Evolutionary conservation across 2,329 filamentous ascomycete species (phyloP), one percentile per base, ranked within the genome.

Genomic region (Sporothrix phasma): DNA sequence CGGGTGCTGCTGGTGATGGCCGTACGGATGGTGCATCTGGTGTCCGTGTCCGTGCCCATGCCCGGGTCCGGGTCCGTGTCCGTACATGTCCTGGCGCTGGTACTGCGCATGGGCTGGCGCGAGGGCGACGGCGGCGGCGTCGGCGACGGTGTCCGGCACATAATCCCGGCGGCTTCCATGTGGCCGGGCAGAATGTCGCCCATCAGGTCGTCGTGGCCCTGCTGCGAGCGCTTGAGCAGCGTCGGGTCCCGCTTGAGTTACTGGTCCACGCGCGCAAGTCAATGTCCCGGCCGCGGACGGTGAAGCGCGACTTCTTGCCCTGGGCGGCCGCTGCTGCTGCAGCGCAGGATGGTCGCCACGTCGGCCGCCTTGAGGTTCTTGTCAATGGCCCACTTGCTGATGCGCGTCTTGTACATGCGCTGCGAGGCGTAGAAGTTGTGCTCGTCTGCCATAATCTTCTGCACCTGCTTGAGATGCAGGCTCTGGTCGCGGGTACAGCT

Each of bases 361-460:
- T 73, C 70, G n/a, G 67, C 53, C 0, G 68, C 69, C 65, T 72
- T 74, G 63, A 71, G 68, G 63, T 73, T 73, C 67, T 74, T 74
- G 56, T 72, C 68, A 7, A 74, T 66, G 2, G 68, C 70, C 73
- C 73, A 74, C 41, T 71, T 71, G 66, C 69, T 72, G 64, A 74
- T 72, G 15, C 73, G 69, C 1, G 70, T 72, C 60, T 73, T 72
- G 69, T 73, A 74, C 73, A 74, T 74, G 7, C 72, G 70, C 24
- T 69, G 66, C n/a, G 71, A 72, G 29, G 72, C 72, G 17, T 65
- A 63, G 56, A 73, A 72, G 31, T 54, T 31, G 49, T 71, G 60
- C 6, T 71, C 63, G 5, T 60, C 13, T 2, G 68, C 67, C 72
- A 74, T 74, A 34, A 69, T 66, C 7, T 66, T 51, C 65, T 71